These are phyloP conservation scores for Carpinus viminea DNA, from an alignment of 306 rosid genomes.

Conservation along the genomic window DNA sequence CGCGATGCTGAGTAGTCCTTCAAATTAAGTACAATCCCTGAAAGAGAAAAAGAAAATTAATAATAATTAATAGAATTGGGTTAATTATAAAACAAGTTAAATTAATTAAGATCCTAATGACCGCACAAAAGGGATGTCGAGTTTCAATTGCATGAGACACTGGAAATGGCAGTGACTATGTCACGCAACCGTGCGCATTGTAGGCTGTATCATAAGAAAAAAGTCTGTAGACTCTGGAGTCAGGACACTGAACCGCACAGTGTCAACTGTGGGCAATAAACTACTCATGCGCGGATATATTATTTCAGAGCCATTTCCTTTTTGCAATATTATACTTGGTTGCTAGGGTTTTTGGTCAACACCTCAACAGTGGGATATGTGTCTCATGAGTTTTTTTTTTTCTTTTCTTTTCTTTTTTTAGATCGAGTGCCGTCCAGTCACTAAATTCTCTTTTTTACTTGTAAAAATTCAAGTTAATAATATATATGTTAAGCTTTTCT, in stretches of 20 bases:
- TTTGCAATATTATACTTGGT: not conserved
- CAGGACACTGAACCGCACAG: constrained; percentile 10
- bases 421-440: not conserved
- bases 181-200: constrained; percentile 20
- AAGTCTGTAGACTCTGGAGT: constrained; percentile 11
- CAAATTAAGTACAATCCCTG: constrained; percentile 25
- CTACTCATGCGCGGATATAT: not conserved
- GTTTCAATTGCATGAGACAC: constrained; percentile 4
- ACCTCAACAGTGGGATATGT: constrained; percentile 19
- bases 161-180: not conserved
- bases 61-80: not conserved
- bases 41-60: constrained; percentile 9
- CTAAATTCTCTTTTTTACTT: no score
- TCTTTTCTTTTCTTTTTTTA: not conserved
- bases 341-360: not conserved
- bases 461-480: not conserved
- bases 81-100: not conserved
- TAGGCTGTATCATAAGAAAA: constrained; percentile 11
- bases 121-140: not conserved
- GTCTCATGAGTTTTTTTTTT: not conserved
- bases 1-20: constrained; percentile 11
- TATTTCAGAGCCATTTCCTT: constrained; percentile 1
- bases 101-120: not conserved
- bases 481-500: not conserved
- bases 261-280: constrained; percentile 12